phyloP scores from a whole-genome alignment of 768 basidiomycete species.

The Auricularia sp. region DNA sequence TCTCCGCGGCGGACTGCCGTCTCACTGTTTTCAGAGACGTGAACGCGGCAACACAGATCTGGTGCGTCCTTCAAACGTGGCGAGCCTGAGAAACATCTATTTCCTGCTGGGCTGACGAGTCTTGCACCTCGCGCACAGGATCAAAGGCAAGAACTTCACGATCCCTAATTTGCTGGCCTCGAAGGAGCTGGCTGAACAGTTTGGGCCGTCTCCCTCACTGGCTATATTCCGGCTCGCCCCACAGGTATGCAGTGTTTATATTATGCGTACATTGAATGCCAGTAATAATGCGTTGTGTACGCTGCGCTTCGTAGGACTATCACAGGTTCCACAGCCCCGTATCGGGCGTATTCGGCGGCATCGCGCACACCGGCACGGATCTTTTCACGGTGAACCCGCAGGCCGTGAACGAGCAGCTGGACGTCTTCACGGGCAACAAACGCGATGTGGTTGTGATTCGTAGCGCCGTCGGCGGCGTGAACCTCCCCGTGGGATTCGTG shows the following conservation, averaged over 20 bases:
- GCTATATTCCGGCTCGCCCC: conserved; percentile 72
- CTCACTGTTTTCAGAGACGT: conserved; percentile 57
- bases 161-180: conserved; percentile 42
- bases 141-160: conserved; percentile 66
- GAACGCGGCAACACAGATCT: conserved; percentile 52
- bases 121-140: conserved; percentile 23
- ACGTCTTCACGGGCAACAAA: conserved; percentile 56
- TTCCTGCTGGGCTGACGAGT: not conserved
- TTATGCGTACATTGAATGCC: conserved; percentile 44
- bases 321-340: conserved; percentile 31
- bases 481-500: conserved; percentile 50
- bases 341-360: not conserved
- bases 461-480: conserved; percentile 30
- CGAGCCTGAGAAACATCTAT: not conserved
- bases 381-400: conserved; percentile 54
- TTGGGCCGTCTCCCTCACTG: conserved; percentile 22
- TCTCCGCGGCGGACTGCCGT: conserved; percentile 63
- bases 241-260: conserved; percentile 79
- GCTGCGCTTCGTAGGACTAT: conserved; percentile 25
- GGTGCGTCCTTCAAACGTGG: conserved; percentile 29
- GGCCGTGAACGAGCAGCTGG: conserved; percentile 58
- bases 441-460: conserved; percentile 43
- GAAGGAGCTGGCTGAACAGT: conserved; percentile 28
- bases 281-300: conserved; percentile 22
- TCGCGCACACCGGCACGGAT: not conserved